Evolutionary conservation across 129 eudicot species (phyloP).

Genomic region (Tagetes erecta): DNA sequence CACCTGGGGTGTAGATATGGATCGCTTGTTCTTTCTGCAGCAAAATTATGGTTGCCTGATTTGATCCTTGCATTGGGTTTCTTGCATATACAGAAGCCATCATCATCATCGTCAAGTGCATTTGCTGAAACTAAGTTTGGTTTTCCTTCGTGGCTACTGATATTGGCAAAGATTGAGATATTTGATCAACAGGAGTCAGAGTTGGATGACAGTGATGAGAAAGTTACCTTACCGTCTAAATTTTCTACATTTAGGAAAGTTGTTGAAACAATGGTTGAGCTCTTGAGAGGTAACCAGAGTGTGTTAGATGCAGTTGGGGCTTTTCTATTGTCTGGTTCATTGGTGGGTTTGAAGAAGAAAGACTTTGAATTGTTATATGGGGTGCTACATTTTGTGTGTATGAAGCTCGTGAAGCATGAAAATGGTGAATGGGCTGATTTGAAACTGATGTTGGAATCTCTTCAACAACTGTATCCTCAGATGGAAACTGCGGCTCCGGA

Average conservation of each 20-base stretch:
- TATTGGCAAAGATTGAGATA: slow-evolving; percentile 65
- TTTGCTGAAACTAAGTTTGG: slow-evolving; percentile 35
- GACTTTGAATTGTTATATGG: slow-evolving; percentile 58
- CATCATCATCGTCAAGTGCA: slow-evolving; percentile 20
- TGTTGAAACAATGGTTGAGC: slow-evolving; percentile 47
- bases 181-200: slow-evolving; percentile 39
- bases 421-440: slow-evolving; percentile 51
- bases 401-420: slow-evolving; percentile 47
- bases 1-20: slow-evolving; percentile 63
- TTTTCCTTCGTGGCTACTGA: slow-evolving; percentile 56
- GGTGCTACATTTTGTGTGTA: slow-evolving; percentile 53
- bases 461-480: slow-evolving; percentile 48
- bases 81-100: slow-evolving; percentile 42
- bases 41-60: slow-evolving; percentile 87
- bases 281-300: slow-evolving; percentile 46
- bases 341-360: slow-evolving; percentile 48
- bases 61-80: slow-evolving; percentile 70
- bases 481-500: slow-evolving; percentile 48
- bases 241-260: slow-evolving; percentile 58
- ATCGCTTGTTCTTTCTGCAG: slow-evolving; percentile 47
- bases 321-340: slow-evolving; percentile 45
- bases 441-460: slow-evolving; percentile 46
- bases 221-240: slow-evolving; percentile 21
- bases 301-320: slow-evolving; percentile 76
- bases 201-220: slow-evolving; percentile 41